These are phyloP conservation scores for Dryas integrifolia DNA, from an alignment of 331 rosid species.

Conservation along the genomic window DNA sequence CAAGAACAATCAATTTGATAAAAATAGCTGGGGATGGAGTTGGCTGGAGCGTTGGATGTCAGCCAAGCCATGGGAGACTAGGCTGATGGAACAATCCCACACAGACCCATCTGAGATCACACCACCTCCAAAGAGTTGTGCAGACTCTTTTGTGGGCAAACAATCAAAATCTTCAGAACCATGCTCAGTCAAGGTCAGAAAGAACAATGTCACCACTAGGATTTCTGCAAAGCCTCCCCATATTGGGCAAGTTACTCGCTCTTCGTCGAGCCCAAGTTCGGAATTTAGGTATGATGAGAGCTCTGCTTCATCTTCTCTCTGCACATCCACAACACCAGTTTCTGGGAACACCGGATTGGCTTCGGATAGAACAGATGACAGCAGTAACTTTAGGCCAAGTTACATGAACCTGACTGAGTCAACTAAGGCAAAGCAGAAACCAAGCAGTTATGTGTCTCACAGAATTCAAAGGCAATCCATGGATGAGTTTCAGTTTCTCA, in stretches of 20 bases:
- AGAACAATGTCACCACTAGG: conserved; percentile 83
- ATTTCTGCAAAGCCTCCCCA: conserved; percentile 79
- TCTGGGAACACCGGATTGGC: conserved; percentile 64
- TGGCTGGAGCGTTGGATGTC: conserved; percentile 99
- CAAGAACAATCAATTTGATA: conserved; percentile 51
- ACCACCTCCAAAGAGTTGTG: conserved; percentile 58
- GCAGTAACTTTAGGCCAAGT: conserved; percentile 54
- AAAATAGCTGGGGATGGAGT: conserved; percentile 85
- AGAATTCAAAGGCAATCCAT: conserved; percentile 83
- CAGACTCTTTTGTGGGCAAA: conserved; percentile 41
- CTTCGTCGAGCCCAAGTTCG: conserved; percentile 93
- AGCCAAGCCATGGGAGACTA: conserved; percentile 95
- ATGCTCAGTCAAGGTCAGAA: conserved; percentile 57
- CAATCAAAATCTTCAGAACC: conserved; percentile 50
- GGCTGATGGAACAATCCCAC: conserved; percentile 81
- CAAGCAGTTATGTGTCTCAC: conserved; percentile 34
- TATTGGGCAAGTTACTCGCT: conserved; percentile 60
- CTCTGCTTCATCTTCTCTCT: conserved; percentile 86
- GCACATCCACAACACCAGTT: conserved; percentile 77
- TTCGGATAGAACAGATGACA: conserved; percentile 69
- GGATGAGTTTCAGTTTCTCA: conserved; percentile 87
- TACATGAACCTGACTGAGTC: conserved; percentile 92
- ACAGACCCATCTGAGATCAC: conserved; percentile 50
- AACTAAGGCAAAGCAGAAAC: conserved; percentile 69
- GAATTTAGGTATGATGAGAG: conserved; percentile 83